Percentiles rank a stretch among this genome's conserved stretches.
These are phyloP conservation scores for Pilaira anomala DNA, from an alignment of 192 early-diverging fungal species.

Conservation along the genomic window DNA sequence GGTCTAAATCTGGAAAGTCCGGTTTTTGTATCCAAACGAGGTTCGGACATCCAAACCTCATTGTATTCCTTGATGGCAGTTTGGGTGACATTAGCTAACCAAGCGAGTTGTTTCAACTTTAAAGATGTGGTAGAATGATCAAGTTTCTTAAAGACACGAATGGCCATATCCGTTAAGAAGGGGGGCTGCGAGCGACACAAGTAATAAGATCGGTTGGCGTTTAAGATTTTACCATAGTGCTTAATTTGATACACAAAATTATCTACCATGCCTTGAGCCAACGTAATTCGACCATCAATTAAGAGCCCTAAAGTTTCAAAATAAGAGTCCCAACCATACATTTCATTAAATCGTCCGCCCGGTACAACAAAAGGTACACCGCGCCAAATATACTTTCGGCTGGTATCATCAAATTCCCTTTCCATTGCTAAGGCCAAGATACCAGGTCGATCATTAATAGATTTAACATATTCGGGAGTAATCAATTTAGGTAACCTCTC, in stretches of 20 bases:
- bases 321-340: constrained; percentile 99
- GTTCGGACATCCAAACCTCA: constrained; percentile 83
- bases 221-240: constrained; percentile 98
- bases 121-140: constrained; percentile 46
- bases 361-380: constrained; percentile 95
- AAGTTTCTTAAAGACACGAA: constrained; percentile 72
- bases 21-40: constrained; percentile 70
- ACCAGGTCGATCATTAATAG: constrained; percentile 84
- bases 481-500: constrained; percentile 81
- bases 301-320: constrained; percentile 90
- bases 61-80: constrained; percentile 91
- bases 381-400: constrained; percentile 26
- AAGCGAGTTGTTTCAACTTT: constrained; percentile 42
- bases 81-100: constrained; percentile 66
- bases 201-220: constrained; percentile 98
- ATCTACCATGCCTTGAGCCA: constrained; percentile 94
- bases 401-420: constrained; percentile 3
- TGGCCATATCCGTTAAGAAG: constrained; percentile 95
- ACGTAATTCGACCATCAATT: constrained; percentile 78
- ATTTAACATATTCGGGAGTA: constrained; percentile 87
- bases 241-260: constrained; percentile 97
- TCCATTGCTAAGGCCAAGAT: constrained; percentile 81
- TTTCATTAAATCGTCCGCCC: constrained; percentile 98
- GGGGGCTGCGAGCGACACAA: constrained; percentile 96
- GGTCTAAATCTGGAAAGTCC: constrained; percentile 85